Base-by-base conservation (phyloP, 2,329 filamentous ascomycete genomes). In the Diaporthe vexans region DNA sequence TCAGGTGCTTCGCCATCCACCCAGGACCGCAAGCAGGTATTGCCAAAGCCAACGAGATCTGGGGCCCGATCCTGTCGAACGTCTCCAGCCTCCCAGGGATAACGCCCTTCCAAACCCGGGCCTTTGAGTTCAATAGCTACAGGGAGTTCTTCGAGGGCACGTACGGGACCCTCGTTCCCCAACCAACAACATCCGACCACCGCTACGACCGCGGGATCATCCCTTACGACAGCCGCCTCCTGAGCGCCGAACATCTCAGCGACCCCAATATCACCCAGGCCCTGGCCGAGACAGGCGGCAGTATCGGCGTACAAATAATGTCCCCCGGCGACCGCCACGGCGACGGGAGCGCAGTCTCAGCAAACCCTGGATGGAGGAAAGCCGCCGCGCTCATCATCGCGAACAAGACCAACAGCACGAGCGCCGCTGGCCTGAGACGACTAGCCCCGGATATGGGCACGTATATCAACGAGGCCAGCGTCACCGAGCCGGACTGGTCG, bases 401-500 rank as follows among this genome's bases (percentile, higher is more conserved):
- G 21, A 46, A 63, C 58, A 63, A 63, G 37, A 63, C 58, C 24
- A 63, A 63, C 17, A 63, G 7, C 3, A 63, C 37, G 24, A 63
- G 37, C 13, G 58, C 37, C 29, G 37, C n/a, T 21, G 58, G 58
- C 24, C 21, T 29, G 1, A 11, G 58, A 63, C 37, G 4, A 21
- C 37, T 63, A 6, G 58, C 58, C 7, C 58, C 58, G 37, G 37
- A 63, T 3, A 63, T 63, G 37, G 58, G 58, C 40, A 63, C 37
- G 37, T 63, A 63, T 15, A 63, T 63, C 37, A 63, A 46, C 37
- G 37, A 63, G 58, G 58, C 58, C 17, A 63, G 58, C 21, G 37
- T 63, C 17, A 63, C 58, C 1, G 76, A 84, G 74, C 79, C 79
- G 0, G 78, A 85, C 71, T 86, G 81, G 79, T 79, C 85, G 74